Evolutionary conservation across 1,284 basidiomycete genomes (phyloP).

Genomic region (Trichosporon coremiiforme): DNA sequence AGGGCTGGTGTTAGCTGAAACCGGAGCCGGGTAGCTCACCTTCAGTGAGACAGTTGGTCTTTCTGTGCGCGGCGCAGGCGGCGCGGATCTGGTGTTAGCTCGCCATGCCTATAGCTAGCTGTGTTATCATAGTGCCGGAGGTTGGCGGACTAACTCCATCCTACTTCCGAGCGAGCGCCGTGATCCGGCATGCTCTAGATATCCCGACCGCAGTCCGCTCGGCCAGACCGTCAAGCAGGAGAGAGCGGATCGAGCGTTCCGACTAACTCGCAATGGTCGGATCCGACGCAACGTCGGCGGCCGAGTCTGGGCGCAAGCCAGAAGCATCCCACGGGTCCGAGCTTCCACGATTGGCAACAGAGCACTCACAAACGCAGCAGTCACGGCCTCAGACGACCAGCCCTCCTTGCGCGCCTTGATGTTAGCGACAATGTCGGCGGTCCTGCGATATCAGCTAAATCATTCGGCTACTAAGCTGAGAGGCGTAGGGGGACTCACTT

Average conservation of each 20-base stretch:
- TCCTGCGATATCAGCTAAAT: slow-evolving; percentile 27
- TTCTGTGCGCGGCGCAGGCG: slow-evolving; percentile 45
- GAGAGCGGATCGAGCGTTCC: too few relatives aligned
- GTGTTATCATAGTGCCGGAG: too few relatives aligned
- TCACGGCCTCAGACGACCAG: slow-evolving; percentile 44
- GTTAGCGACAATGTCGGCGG: slow-evolving; percentile 38
- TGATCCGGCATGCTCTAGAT: too few relatives aligned
- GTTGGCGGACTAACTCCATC: too few relatives aligned
- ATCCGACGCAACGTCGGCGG: background rate
- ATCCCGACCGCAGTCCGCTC: too few relatives aligned
- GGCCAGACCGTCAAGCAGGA: too few relatives aligned
- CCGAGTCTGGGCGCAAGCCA: background rate
- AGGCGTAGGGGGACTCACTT: slow-evolving; percentile 15
- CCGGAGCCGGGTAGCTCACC: slow-evolving; percentile 29
- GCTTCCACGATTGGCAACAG: background rate
- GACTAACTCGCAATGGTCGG: too few relatives aligned
- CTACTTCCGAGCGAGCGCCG: too few relatives aligned
- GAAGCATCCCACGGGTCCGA: background rate
- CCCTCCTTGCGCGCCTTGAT: slow-evolving; percentile 38
- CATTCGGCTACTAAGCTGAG: too few relatives aligned
- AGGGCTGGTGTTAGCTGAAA: slow-evolving; percentile 35
- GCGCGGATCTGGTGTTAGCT: slow-evolving; percentile 41
- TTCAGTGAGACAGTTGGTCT: slow-evolving; percentile 51
- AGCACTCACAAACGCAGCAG: slow-evolving; percentile 45
- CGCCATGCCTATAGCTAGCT: too few relatives aligned